Conservation (phyloP, 2,329 filamentous ascomycete genomes). For the Colletotrichum magnum region DNA sequence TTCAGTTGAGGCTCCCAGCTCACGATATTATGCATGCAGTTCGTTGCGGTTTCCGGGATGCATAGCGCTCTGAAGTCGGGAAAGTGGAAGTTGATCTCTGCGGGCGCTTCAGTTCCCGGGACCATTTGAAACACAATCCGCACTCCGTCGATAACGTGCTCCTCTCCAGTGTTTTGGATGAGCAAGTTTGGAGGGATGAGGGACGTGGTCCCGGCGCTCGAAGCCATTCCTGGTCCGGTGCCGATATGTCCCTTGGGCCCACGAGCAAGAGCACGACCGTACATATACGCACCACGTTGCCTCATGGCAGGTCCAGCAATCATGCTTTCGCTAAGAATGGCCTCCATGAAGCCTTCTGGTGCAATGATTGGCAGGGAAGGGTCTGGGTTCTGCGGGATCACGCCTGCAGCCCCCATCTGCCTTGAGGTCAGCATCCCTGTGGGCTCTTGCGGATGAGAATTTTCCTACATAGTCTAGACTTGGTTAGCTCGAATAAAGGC, state of each 20-base stretch:
- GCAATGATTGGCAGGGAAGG: conserved; percentile 46
- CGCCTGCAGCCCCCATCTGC: conserved; percentile 32
- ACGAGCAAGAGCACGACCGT: conserved; percentile 50
- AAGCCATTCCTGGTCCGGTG: conserved; percentile 52
- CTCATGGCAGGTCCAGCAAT: conserved; percentile 55
- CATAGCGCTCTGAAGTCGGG: conserved; percentile 54
- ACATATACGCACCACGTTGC: conserved; percentile 56
- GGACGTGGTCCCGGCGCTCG: conserved; percentile 48
- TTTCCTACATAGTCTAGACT: conserved; percentile 46
- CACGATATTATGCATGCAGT: conserved; percentile 58
- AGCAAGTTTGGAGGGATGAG: conserved; percentile 52
- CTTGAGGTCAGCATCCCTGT: conserved; percentile 40
- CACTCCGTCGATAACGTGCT: conserved; percentile 51
- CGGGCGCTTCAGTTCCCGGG: conserved; percentile 57
- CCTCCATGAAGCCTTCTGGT: conserved; percentile 56
- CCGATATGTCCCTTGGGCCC: conserved; percentile 53
- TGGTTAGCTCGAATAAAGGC: too few relatives aligned
- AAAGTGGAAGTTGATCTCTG: conserved; percentile 59
- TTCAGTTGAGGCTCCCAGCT: background rate
- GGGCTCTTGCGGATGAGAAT: conserved; percentile 3
- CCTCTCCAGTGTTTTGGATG: conserved; percentile 51
- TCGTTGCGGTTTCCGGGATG: conserved; percentile 55
- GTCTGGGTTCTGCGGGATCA: background rate
- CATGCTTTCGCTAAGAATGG: conserved; percentile 55
- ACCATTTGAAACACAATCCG: conserved; percentile 57